A percentile compares a stretch with the other conserved stretches of the same genome.
Conservation (phyloP, 2,329 filamentous ascomycete species). For the Neofusicoccum sp. region DNA sequence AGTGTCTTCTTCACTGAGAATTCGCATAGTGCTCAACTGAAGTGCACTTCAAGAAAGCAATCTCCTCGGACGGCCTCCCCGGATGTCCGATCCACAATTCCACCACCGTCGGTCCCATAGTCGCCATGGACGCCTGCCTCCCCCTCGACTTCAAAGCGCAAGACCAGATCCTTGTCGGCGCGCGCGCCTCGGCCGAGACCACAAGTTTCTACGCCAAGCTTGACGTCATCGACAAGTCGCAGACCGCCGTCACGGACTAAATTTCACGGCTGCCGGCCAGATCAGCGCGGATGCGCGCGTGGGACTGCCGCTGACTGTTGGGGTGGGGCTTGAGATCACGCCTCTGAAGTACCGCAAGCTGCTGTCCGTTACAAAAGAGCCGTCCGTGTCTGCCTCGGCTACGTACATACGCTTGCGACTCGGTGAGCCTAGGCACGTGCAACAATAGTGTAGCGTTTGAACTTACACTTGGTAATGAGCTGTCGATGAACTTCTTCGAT, state of each 20-base stretch:
- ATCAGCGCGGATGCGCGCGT: background rate
- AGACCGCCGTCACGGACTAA: background rate
- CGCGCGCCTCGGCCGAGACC: background rate
- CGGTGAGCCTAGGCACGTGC: background rate
- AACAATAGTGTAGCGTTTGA: background rate
- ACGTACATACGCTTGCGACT: background rate
- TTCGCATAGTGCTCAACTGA: background rate
- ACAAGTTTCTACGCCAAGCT: background rate
- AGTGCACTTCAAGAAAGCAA: background rate
- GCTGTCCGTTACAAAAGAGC: background rate
- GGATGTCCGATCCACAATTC: slow-evolving; percentile 2
- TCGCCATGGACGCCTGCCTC: background rate
- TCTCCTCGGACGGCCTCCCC: background rate
- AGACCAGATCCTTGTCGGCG: slow-evolving; percentile 5
- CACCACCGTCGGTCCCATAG: slow-evolving; percentile 1
- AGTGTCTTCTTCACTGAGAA: background rate
- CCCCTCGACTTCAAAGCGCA: background rate
- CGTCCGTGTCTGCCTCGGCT: background rate
- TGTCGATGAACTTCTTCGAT: slow-evolving; percentile 4
- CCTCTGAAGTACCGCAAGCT: slow-evolving; percentile 1
- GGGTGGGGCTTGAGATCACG: slow-evolving; percentile 3
- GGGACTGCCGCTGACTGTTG: background rate
- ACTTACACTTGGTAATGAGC: slow-evolving; percentile 1
- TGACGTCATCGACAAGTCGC: background rate
- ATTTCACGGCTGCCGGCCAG: background rate